phyloP scores from a whole-genome alignment of 768 basidiomycete genomes.

The Baorangia bicolor region DNA sequence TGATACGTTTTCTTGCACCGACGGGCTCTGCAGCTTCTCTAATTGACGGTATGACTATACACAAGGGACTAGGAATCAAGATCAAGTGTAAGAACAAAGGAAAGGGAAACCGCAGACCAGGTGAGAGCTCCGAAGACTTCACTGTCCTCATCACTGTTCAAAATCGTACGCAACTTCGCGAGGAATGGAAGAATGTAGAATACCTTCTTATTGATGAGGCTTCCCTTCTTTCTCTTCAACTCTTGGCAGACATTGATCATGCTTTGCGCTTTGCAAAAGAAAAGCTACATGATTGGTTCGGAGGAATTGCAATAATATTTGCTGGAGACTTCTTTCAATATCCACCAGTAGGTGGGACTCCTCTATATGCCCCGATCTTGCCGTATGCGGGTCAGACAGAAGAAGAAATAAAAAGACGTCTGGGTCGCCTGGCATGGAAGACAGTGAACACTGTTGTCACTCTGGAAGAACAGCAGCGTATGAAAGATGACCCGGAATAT shows the following conservation, averaged over 20 bases:
- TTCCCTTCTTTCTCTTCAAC: neutral
- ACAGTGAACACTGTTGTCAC: neutral
- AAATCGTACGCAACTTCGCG: neutral
- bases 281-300: slow-evolving; percentile 25
- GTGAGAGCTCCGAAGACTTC: neutral
- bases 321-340: slow-evolving; percentile 36
- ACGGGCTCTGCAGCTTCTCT: slow-evolving; percentile 33
- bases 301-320: slow-evolving; percentile 32
- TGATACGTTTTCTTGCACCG: slow-evolving; percentile 28
- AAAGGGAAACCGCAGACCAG: neutral
- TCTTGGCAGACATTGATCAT: slow-evolving; percentile 21
- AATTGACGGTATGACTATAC: slow-evolving; percentile 32
- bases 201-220: neutral
- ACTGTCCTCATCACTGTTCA: neutral
- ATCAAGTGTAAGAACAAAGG: slow-evolving; percentile 13
- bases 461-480: neutral
- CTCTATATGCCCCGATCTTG: slow-evolving; percentile 28
- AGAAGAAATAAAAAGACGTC: too few species aligned
- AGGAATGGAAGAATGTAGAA: neutral
- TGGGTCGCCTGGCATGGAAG: neutral
- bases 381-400: neutral
- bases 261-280: slow-evolving; percentile 27
- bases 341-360: slow-evolving; percentile 29
- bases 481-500: neutral
- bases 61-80: slow-evolving; percentile 25